Evolutionary conservation across 176 grass and related monocot species (phyloP), one percentile per base, ranked within the genome.

Genomic region (Oryza officinalis): DNA sequence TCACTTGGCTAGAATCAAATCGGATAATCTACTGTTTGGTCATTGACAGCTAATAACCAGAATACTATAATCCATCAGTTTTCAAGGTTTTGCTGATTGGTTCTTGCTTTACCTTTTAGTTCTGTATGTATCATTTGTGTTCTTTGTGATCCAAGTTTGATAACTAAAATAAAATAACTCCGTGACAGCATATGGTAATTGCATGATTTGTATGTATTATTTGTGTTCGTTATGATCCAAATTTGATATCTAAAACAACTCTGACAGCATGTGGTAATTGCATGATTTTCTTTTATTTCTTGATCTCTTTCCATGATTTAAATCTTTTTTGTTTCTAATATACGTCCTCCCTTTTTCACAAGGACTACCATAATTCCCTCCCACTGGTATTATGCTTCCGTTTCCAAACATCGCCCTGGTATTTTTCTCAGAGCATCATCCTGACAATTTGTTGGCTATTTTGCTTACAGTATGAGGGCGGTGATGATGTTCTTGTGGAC

Each of bases 381-480:
- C 12, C 3, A 2, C 40, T 22, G 4, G 6, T 23, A 77, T 80
- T 71, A 22, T n/a, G 30, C 22, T 63, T 45, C 43, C 40, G 40
- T 72, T 28, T 4, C 37, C 49, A 13, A 72, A 66, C 15, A 67
- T 27, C 2, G 45, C 72, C 26, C 13, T 80, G 27, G 70, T 41
- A 71, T 32, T 77, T 40, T 59, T 60, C 57, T 23, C 20, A 9
- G 57, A 20, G 50, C 50, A 20, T 33, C 4, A 47, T 74, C 27
- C 28, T 84, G 27, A 76, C 67, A 76, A 27, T 77, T 30, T 40
- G 2, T 72, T 6, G 6, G 54, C 33, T 82, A 65, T 47, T 81
- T 68, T 25, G 20, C 32, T 87, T 46, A 49, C 86, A 94, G 93
- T 94, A 92, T 17, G 81, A 90, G 52, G 93, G 82, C 0, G 83